A percentile compares a stretch with the other conserved stretches of the same genome.
These are phyloP conservation scores for Pythium chondricola DNA, from an alignment of 352 stramenopile species.

Conservation along the genomic window DNA sequence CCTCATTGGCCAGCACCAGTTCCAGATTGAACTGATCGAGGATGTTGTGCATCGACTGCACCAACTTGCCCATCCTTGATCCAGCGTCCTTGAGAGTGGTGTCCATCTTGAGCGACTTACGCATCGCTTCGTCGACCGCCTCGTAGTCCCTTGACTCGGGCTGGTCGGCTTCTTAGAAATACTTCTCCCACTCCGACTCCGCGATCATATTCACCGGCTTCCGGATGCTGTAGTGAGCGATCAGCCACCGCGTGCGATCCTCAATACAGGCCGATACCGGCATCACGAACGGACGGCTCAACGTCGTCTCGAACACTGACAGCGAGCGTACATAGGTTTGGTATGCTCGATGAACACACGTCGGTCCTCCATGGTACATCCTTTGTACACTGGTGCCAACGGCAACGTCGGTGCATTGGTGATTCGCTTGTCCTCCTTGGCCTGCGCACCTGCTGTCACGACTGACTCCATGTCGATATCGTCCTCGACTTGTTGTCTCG, in stretches of 20 bases:
- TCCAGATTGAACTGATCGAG: not conserved
- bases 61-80: not conserved
- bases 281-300: not conserved
- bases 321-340: not conserved
- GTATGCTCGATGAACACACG: not conserved
- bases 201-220: not conserved
- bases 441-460: not conserved
- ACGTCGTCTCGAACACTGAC: not conserved
- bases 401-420: not conserved
- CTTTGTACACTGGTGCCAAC: not conserved
- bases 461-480: not conserved
- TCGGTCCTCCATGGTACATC: not conserved
- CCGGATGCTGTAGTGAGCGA: not conserved
- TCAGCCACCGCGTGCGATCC: not conserved
- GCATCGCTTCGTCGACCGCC: constrained; percentile 2
- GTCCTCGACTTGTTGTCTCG: not conserved
- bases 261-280: not conserved
- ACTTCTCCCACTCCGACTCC: not conserved
- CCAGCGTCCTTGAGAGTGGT: not conserved
- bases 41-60: not conserved
- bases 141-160: not conserved
- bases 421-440: not conserved
- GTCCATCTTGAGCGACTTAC: constrained; percentile 3
- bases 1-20: not conserved
- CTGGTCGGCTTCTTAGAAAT: not conserved